Conservation (phyloP, 192 early-diverging fungal genomes). For the Lobosporangium transversale region DNA sequence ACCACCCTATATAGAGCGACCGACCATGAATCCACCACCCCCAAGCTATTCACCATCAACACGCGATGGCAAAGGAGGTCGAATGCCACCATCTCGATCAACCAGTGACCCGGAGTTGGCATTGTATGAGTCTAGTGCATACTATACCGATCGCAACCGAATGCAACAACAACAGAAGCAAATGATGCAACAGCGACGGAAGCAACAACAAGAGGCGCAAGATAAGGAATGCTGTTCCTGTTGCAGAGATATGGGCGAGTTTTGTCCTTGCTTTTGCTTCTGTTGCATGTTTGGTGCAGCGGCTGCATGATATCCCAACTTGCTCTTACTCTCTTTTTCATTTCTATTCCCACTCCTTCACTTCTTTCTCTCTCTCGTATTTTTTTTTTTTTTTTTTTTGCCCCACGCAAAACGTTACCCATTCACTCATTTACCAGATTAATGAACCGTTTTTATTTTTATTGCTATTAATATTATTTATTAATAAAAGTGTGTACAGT, state of each 20-base stretch:
- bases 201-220: constrained; percentile 13
- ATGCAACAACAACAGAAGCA: constrained; percentile 28
- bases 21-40: constrained; percentile 28
- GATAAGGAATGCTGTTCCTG: constrained; percentile 37
- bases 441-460: no score
- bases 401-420: no score
- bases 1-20: constrained; percentile 37
- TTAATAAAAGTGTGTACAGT: no score
- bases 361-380: no score
- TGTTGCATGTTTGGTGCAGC: constrained; percentile 43
- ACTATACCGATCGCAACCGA: constrained; percentile 43
- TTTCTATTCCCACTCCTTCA: not conserved
- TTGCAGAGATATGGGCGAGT: constrained; percentile 30
- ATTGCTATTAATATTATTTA: no score
- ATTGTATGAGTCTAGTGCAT: constrained; percentile 30
- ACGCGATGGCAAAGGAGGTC: not conserved
- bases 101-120: constrained; percentile 40
- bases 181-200: constrained; percentile 6
- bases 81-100: constrained; percentile 3
- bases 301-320: not conserved
- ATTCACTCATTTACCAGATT: no score
- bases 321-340: not conserved
- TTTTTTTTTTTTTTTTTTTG: no score
- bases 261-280: constrained; percentile 45
- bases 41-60: constrained; percentile 21